Percentiles rank a stretch among this genome's conserved stretches.
Conservation (phyloP, 164 flowering plant genomes). For the Cinnamomum chago region DNA sequence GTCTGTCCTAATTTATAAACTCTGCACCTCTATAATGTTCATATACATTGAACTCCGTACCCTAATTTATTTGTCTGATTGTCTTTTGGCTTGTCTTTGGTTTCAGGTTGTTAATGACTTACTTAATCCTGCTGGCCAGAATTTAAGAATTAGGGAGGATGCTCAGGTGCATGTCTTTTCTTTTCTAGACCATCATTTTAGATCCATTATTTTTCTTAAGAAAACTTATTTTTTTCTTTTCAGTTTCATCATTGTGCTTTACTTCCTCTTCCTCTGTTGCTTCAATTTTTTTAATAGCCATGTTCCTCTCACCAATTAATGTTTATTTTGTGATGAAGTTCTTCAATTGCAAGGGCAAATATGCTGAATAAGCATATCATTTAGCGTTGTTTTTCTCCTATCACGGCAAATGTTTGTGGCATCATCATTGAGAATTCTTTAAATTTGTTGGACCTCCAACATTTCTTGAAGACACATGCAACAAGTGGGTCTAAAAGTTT, state of each 20-base stretch:
- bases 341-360: background rate
- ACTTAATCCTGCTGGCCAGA: slow-evolving; percentile 94
- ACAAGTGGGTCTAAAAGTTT: too few species aligned
- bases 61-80: background rate
- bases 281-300: background rate
- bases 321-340: background rate
- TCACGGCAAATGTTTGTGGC: too few species aligned
- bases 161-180: slow-evolving; percentile 52
- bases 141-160: slow-evolving; percentile 92
- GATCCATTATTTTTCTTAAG: background rate
- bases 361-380: background rate
- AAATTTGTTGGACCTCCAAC: background rate
- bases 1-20: too few species aligned
- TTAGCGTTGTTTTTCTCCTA: background rate
- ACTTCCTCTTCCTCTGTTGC: background rate
- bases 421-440: too few species aligned
- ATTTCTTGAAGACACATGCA: background rate
- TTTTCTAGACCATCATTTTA: background rate
- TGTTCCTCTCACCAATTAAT: background rate
- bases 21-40: background rate
- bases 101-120: slow-evolving; percentile 96
- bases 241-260: background rate
- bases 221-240: background rate
- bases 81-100: slow-evolving; percentile 8
- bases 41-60: background rate